A percentile compares a stretch with the other conserved stretches of the same genome.
Conservation (phyloP, 2,329 filamentous ascomycete genomes). For the Trichoderma hamatum region DNA sequence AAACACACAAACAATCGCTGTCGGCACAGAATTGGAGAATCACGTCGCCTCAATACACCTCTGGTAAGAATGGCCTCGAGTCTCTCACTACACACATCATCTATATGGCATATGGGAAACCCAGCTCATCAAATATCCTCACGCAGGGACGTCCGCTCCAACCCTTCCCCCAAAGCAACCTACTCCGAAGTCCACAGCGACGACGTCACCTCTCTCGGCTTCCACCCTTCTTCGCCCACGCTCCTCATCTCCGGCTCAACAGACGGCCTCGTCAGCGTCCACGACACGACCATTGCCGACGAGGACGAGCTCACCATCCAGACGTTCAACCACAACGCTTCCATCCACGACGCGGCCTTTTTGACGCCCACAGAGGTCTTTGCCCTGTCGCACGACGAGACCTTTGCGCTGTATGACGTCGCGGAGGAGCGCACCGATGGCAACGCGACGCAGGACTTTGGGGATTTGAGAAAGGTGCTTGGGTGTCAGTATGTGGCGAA, state of each 20-base stretch:
- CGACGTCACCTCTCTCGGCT: conserved; percentile 62
- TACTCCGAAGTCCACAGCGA: conserved; percentile 70
- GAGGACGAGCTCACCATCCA: conserved; percentile 79
- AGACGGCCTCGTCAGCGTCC: conserved; percentile 77
- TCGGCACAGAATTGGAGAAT: conserved; percentile 72
- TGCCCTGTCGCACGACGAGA: conserved; percentile 77
- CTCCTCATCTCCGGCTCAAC: conserved; percentile 76
- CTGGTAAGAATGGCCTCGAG: conserved; percentile 50
- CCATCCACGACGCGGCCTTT: conserved; percentile 75
- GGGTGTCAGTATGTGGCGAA: conserved; percentile 75
- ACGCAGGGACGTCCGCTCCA: conserved; percentile 61
- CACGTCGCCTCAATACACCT: conserved; percentile 63
- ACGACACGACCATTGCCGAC: conserved; percentile 69
- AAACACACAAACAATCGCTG: conserved; percentile 62
- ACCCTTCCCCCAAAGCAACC: conserved; percentile 50
- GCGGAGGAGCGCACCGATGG: conserved; percentile 65
- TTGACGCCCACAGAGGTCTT: conserved; percentile 66
- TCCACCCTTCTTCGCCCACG: conserved; percentile 62
- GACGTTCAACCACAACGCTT: conserved; percentile 76
- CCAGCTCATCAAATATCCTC: not conserved
- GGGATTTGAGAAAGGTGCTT: conserved; percentile 68
- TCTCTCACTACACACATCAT: too few species aligned
- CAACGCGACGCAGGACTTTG: conserved; percentile 60
- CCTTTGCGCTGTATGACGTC: conserved; percentile 71
- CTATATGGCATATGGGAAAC: too few species aligned